A percentile compares a stretch with the other conserved stretches of the same genome.
Conservation (phyloP, 1,139 yeast genomes). For the Geotrichum bryndzae region DNA sequence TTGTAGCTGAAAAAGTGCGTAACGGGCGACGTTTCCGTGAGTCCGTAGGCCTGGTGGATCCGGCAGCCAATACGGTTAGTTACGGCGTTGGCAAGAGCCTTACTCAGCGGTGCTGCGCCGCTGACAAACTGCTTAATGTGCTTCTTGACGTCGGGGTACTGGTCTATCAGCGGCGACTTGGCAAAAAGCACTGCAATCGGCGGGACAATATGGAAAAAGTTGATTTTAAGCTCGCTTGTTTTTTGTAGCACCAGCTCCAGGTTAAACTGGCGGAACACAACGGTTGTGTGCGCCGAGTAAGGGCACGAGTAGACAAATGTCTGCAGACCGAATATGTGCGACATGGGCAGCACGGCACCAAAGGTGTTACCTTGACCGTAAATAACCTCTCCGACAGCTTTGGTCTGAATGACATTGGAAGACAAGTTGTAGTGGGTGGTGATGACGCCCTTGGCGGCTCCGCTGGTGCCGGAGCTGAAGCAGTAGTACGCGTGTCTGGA, state of each 20-base stretch:
- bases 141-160: constrained; percentile 28
- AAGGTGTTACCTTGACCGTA: constrained; percentile 16
- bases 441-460: constrained; percentile 67
- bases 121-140: constrained; percentile 26
- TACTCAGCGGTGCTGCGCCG: constrained; percentile 40
- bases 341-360: constrained; percentile 34
- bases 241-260: constrained; percentile 30
- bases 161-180: constrained; percentile 34
- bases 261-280: constrained; percentile 34
- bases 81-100: constrained; percentile 28
- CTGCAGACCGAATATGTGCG: constrained; percentile 37
- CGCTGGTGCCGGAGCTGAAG: constrained; percentile 76
- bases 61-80: constrained; percentile 21
- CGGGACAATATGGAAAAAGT: constrained; percentile 34
- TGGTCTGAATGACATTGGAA: constrained; percentile 29
- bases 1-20: constrained; percentile 24
- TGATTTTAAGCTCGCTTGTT: constrained; percentile 29
- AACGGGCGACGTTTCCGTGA: constrained; percentile 45
- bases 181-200: constrained; percentile 38
- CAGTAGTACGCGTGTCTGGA: constrained; percentile 35
- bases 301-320: constrained; percentile 26
- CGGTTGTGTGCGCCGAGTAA: constrained; percentile 25
- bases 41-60: constrained; percentile 64
- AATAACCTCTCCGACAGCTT: constrained; percentile 10
- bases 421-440: constrained; percentile 46